Evolutionary conservation across 1,139 yeast genomes (phyloP).

Genomic region (Yamadazyma mexicana): DNA sequence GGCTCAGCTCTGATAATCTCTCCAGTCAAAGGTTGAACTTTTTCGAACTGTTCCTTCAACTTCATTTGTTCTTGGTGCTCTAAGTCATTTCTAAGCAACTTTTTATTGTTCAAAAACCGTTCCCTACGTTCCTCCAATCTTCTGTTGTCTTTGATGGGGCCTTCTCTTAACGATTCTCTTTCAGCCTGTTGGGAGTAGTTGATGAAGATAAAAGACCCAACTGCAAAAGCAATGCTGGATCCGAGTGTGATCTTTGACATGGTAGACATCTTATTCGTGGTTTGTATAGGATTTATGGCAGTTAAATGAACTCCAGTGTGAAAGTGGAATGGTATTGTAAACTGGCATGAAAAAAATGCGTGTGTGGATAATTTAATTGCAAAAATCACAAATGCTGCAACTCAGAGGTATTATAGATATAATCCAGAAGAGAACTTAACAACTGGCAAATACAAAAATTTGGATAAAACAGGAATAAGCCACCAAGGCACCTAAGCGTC

Average conservation of each 20-base stretch:
- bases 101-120: conserved; percentile 24
- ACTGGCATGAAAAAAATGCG: not conserved
- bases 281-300: not conserved
- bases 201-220: conserved; percentile 61
- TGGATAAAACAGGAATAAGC: too few relatives aligned
- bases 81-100: conserved; percentile 54
- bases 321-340: not conserved
- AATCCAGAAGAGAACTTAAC: too few relatives aligned
- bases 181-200: conserved; percentile 68
- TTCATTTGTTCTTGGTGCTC: conserved; percentile 79
- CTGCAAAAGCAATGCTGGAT: conserved; percentile 55
- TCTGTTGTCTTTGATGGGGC: conserved; percentile 77
- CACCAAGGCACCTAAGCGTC: too few relatives aligned
- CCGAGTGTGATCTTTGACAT: conserved; percentile 73
- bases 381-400: conserved; percentile 2
- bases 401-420: not conserved
- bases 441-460: too few relatives aligned
- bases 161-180: conserved; percentile 69
- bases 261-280: conserved; percentile 53
- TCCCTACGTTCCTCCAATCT: conserved; percentile 49
- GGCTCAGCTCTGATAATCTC: conserved; percentile 39
- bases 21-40: conserved; percentile 60
- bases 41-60: conserved; percentile 61
- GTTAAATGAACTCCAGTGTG: too few relatives aligned
- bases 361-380: not conserved